Base-by-base conservation (phyloP, 2,329 filamentous ascomycete species). In the Hypoxylon sp. region DNA sequence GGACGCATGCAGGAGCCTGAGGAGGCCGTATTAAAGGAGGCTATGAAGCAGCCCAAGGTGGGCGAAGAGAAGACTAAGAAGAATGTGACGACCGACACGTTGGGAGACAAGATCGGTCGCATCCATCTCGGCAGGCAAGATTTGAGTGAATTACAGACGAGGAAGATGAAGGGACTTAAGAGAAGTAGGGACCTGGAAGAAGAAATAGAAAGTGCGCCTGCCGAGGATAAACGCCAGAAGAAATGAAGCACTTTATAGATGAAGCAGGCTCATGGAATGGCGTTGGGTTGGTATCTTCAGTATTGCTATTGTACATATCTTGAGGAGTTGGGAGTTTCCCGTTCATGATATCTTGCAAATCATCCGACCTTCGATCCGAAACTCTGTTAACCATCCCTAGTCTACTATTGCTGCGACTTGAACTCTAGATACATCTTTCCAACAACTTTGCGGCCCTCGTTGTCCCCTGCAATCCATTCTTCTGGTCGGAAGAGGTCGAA, bases 101-200 rank as follows among this genome's bases (percentile, higher is more conserved):
- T 99, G 83, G 96, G 96, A 79, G 96, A 99, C 82, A 98, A 98
- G 90, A 86, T 98, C 71, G 96, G 95, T 70, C 90, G 94, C 74
- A 92, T 99, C 70, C 96, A 99, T 80, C 82, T 97, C 66, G 93
- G 92, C 76, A 93, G 91, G 83, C 94, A 98, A 82, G 94, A 99
- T 82, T 86, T 99, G 65, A 86, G 85, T 77, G 88, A 91, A 75
- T 81, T 99, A 80, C 96, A 99, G 85, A 97, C 94, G 58, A 90
- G 96, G 78, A 99, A 99, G 89, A 98, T 99, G 94, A 99, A 99
- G 89, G 96, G 94, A 73, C 81, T 99, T 73, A 99, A 98, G 88
- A 87, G 96, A 72, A 89, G 87, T 71, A 88, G 93, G 60, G 90
- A 90, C 69, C 82, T 88, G 23, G 85, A 86, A 56, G 86, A 85